phyloP scores from a whole-genome alignment of 106 monocot genomes.

The Dendrobium officinale region DNA sequence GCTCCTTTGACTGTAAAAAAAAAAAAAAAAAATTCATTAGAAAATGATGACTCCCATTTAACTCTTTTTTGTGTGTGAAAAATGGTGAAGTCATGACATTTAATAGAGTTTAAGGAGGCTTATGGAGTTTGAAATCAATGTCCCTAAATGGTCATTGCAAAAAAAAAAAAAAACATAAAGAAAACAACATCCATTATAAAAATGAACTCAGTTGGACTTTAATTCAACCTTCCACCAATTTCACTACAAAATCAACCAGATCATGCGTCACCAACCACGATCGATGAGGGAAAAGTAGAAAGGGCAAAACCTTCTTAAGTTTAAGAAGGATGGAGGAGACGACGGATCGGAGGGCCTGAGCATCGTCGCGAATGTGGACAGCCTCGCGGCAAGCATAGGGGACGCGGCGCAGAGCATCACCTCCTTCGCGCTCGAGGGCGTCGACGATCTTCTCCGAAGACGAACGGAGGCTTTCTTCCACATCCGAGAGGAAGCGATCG shows the following conservation, averaged over 20 bases:
- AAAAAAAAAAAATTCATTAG: not conserved
- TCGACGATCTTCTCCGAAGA: slow-evolving; percentile 78
- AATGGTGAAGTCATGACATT: not conserved
- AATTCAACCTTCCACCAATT: not conserved
- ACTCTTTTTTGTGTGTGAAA: too few species aligned
- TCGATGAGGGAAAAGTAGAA: not conserved
- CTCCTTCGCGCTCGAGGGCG: slow-evolving; percentile 66
- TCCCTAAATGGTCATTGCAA: not conserved
- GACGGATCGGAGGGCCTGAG: slow-evolving; percentile 58
- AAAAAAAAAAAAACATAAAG: not conserved
- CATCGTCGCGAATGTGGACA: slow-evolving; percentile 82
- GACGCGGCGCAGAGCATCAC: slow-evolving; percentile 78
- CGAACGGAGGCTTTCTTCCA: slow-evolving; percentile 81
- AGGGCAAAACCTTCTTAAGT: slow-evolving; percentile 52
- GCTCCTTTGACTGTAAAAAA: not conserved
- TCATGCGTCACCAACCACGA: not conserved
- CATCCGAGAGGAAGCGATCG: slow-evolving; percentile 74
- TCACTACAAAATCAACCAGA: not conserved
- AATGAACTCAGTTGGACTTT: not conserved
- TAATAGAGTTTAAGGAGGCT: not conserved
- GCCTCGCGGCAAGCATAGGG: slow-evolving; percentile 81
- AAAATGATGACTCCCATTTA: not conserved
- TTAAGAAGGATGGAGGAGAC: slow-evolving; percentile 62
- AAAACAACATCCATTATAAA: not conserved
- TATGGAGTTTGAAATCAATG: not conserved